Conservation (phyloP, 441 rosid genomes). For the Pelargonium australe region DNA sequence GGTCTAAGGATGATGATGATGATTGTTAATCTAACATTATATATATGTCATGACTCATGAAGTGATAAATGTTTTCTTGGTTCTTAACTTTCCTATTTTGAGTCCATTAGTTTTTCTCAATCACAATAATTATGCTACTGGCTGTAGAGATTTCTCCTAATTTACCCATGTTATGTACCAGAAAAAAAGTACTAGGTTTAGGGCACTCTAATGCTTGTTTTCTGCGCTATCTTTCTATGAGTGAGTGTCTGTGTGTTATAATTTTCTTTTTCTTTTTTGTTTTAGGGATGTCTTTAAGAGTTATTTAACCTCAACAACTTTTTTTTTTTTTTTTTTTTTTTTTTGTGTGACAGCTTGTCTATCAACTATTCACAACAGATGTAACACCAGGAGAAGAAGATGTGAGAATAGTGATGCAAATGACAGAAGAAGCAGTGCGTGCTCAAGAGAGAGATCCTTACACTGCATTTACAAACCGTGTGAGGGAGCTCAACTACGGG, state of each 20-base stretch:
- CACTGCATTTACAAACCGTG: constrained; percentile 81
- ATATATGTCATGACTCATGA: not conserved
- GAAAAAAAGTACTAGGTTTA: not conserved
- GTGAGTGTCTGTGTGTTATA: not conserved
- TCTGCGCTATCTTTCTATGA: not conserved
- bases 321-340: constrained; percentile 13
- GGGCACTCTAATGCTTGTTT: not conserved
- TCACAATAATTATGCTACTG: not conserved
- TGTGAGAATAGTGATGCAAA: constrained; percentile 89
- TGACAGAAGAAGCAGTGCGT: constrained; percentile 91
- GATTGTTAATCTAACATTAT: not conserved
- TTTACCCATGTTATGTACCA: not conserved
- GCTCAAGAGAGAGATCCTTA: constrained; percentile 97
- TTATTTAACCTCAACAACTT: constrained; percentile 10
- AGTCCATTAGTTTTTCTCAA: not conserved
- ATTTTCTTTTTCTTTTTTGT: constrained; percentile 5
- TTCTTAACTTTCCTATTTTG: not conserved
- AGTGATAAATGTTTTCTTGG: not conserved
- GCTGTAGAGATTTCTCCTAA: not conserved
- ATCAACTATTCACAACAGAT: constrained; percentile 68
- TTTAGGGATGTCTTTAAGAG: not conserved
- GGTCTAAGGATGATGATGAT: not conserved
- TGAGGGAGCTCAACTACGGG: constrained; percentile 88
- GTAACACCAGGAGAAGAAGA: constrained; percentile 89
- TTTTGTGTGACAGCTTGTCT: constrained; percentile 56